Conservation (phyloP, 2,329 filamentous ascomycete species). For the Ceratocystis lukuohia region DNA sequence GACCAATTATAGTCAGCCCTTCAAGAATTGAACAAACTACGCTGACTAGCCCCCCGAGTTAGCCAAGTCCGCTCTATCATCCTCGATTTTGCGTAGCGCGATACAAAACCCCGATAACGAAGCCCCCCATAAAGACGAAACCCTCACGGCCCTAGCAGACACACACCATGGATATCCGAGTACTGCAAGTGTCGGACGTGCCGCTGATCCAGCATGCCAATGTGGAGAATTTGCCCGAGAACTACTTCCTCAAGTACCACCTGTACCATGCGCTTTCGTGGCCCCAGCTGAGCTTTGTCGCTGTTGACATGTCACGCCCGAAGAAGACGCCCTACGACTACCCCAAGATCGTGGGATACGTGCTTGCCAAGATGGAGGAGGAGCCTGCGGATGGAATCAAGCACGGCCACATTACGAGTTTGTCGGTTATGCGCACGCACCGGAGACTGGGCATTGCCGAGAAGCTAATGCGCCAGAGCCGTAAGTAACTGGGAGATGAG, state of each 20-base stretch:
- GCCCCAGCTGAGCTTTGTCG: constrained; percentile 94
- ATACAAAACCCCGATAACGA: neutral
- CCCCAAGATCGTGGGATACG: constrained; percentile 95
- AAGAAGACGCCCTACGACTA: constrained; percentile 70
- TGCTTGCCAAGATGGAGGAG: constrained; percentile 99
- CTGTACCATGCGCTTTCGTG: constrained; percentile 97
- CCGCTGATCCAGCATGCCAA: constrained; percentile 94
- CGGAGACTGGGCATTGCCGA: constrained; percentile 82
- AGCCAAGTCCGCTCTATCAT: constrained; percentile 1
- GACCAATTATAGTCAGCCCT: neutral
- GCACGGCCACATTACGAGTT: constrained; percentile 89
- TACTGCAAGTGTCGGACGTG: constrained; percentile 70
- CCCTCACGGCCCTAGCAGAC: neutral
- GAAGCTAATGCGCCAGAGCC: constrained; percentile 93
- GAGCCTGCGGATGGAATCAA: constrained; percentile 80
- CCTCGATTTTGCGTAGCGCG: neutral
- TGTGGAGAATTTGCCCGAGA: constrained; percentile 96
- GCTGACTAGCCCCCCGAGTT: neutral
- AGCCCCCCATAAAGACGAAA: neutral
- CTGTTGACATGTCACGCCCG: constrained; percentile 77
- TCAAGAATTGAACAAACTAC: neutral
- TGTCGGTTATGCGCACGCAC: constrained; percentile 95
- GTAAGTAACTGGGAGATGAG: constrained; percentile 38
- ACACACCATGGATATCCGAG: constrained; percentile 67
- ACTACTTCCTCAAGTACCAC: constrained; percentile 99